Base-by-base conservation (phyloP, 768 basidiomycete genomes). In the Russula dissimulans region DNA sequence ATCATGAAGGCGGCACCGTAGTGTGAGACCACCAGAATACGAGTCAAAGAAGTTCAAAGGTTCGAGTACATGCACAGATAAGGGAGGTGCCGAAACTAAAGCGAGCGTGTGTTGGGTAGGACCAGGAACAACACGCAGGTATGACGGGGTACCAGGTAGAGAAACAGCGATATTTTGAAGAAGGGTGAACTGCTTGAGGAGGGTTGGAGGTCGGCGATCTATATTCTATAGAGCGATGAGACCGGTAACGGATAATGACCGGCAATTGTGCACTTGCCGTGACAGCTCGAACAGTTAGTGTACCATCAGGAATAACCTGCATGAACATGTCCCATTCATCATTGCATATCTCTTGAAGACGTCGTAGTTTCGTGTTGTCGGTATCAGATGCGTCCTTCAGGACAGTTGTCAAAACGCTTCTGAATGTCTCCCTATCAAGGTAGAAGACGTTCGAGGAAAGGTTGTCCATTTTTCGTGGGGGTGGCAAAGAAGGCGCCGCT, bases 171-270 rank as follows among this genome's bases (percentile, higher is more conserved):
- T 75, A 0, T 82, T 80, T 59, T 88, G 84, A 47, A 89, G 82
- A 18, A 93, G 72, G 3, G 81, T 84, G 70, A 90, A 88, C 60
- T 87, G 85, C 67, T 80, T 82, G 32, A 92, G 76, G 3, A 93
- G 76, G 3, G 89, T 91, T 9, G 94, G 94, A 7, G 94, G 94
- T 65, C 86, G 81, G 15, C 88, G 79, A 68, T 95, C 93, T 65
- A 97, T 83, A 72, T 95, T 92, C 93, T 95, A 64, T 53, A 50
- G 15, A 55, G 38, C n/a, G 44, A 60, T 46, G 32, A 65, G 53
- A 6, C 63, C 43, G 10, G 31, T 31, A 14, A 51, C 50, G 38
- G n/a, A 12, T 17, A 57, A 43, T 11, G 17, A 47, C 57, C 29
- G 22, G n/a, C 10, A 31, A 45, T 26, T 2, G 22, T 5, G 32